Conservation (phyloP, 2,329 filamentous ascomycete genomes). For the Bipolaris bicolor region DNA sequence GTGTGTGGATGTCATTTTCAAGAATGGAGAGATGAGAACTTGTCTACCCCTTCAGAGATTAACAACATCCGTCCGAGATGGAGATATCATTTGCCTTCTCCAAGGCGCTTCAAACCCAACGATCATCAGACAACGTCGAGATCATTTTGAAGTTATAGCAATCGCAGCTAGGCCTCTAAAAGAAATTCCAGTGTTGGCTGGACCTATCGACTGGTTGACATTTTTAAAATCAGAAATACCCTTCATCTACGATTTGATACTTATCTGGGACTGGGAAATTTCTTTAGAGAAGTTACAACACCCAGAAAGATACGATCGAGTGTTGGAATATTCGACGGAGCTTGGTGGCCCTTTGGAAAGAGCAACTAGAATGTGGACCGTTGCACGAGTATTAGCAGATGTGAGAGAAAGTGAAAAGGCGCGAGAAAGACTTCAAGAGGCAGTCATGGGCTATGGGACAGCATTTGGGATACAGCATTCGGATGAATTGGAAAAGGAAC, state of each 20-base stretch:
- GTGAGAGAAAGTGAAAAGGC: background rate
- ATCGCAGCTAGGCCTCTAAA: background rate
- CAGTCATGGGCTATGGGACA: conserved; percentile 4
- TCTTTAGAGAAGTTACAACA: background rate
- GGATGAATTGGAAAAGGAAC: conserved; percentile 2
- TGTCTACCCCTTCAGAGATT: conserved; percentile 12
- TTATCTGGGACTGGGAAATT: background rate
- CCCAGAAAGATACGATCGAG: background rate
- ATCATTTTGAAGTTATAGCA: background rate
- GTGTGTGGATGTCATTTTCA: background rate
- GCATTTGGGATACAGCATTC: conserved; percentile 6
- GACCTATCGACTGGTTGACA: background rate
- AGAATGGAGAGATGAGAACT: background rate
- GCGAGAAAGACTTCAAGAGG: conserved; percentile 9
- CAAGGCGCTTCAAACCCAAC: conserved; percentile 15
- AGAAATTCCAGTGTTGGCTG: background rate
- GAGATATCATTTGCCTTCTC: background rate
- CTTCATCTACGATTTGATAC: background rate
- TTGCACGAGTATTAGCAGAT: background rate
- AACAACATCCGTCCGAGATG: conserved; percentile 2
- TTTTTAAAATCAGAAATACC: background rate
- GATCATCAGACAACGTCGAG: conserved; percentile 13
- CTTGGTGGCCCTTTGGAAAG: background rate
- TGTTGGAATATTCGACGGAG: background rate
- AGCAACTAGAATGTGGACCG: background rate